Conservation (phyloP, 441 rosid genomes). For the Mallotus repandus region DNA sequence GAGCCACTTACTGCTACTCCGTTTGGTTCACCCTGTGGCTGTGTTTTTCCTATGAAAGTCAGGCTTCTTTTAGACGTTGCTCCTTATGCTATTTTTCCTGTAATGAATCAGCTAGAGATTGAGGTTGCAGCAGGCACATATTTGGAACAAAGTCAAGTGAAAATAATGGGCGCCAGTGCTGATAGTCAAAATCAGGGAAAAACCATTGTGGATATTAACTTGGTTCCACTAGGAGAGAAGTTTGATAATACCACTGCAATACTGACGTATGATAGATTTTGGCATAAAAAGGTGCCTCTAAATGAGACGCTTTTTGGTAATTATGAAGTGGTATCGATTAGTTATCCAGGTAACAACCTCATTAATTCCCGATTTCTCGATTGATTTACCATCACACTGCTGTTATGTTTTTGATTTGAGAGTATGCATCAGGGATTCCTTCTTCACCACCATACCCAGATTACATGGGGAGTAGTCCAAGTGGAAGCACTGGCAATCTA, state of each 20-base stretch:
- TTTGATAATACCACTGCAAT: conserved; percentile 94
- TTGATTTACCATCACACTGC: conserved; percentile 16
- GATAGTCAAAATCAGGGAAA: conserved; percentile 84
- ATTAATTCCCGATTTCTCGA: conserved; percentile 16
- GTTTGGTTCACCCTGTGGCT: conserved; percentile 93
- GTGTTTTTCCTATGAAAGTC: conserved; percentile 96
- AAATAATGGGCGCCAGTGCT: conserved; percentile 95
- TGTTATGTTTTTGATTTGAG: conserved; percentile 23
- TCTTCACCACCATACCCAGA: conserved; percentile 67
- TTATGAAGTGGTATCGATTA: conserved; percentile 66
- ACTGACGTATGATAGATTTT: conserved; percentile 72
- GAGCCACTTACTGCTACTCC: conserved; percentile 91
- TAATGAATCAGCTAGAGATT: conserved; percentile 83
- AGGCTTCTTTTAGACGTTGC: conserved; percentile 81
- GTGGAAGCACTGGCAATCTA: conserved; percentile 60
- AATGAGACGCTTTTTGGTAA: conserved; percentile 75
- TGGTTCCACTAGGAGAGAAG: conserved; percentile 96
- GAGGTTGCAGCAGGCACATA: conserved; percentile 91
- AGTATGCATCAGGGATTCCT: conserved; percentile 62
- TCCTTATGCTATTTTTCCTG: conserved; percentile 78
- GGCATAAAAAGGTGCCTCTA: conserved; percentile 69
- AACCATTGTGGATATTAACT: conserved; percentile 78
- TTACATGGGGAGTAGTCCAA: conserved; percentile 57
- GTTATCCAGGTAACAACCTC: conserved; percentile 73
- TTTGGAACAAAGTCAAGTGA: conserved; percentile 94